phyloP scores from a whole-genome alignment of 208 protist genomes.

The Vickermania spadyakhi region DNA sequence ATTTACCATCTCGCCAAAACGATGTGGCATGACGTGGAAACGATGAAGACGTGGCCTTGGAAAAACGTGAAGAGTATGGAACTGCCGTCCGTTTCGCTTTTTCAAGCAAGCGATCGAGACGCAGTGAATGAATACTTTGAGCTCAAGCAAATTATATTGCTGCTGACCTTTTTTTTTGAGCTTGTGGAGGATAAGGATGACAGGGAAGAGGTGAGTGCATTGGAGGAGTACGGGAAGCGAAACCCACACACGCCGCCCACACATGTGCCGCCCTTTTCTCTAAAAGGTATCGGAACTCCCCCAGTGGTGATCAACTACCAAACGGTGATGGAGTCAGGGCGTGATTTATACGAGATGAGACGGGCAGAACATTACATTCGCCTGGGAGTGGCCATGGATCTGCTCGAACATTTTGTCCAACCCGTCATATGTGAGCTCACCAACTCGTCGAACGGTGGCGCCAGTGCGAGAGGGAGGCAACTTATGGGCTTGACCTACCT shows the following conservation, averaged over 20 bases:
- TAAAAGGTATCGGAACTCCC: background rate
- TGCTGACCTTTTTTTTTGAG: slow-evolving; percentile 28
- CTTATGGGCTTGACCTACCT: background rate
- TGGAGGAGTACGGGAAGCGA: background rate
- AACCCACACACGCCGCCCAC: background rate
- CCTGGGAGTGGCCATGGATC: background rate
- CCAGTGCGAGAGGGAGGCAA: background rate
- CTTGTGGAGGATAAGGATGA: slow-evolving; percentile 13
- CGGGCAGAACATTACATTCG: background rate
- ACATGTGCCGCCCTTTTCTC: background rate
- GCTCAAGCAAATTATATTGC: slow-evolving; percentile 10
- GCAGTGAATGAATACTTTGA: slow-evolving; percentile 1
- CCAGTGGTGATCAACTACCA: background rate
- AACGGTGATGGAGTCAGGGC: background rate
- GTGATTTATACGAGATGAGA: background rate
- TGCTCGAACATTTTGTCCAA: background rate
- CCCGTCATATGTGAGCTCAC: background rate
- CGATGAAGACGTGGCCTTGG: background rate
- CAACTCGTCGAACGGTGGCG: background rate
- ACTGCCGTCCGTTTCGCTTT: background rate
- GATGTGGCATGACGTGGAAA: background rate
- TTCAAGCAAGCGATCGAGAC: background rate
- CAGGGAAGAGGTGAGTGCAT: slow-evolving; percentile 13
- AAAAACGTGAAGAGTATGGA: background rate
- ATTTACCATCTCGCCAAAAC: background rate